phyloP scores from a whole-genome alignment of 2,329 filamentous ascomycete species.

The Trichophaea hybrida region DNA sequence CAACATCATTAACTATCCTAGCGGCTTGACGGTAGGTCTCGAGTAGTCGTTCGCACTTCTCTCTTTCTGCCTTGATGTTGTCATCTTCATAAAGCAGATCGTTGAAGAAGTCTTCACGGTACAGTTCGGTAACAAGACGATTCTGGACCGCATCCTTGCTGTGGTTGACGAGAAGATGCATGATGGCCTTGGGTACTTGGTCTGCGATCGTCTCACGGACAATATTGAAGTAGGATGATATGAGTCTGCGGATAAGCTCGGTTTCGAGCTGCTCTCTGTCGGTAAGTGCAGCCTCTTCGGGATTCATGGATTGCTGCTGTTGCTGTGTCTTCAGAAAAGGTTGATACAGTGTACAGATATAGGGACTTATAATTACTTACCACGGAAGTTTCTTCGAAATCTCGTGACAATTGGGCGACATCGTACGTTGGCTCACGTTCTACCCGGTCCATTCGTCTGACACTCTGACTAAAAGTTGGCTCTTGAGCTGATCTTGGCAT shows the following conservation, averaged over 20 bases:
- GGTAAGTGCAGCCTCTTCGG: slow-evolving; percentile 72
- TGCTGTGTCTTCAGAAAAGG: neutral
- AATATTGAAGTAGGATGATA: slow-evolving; percentile 98
- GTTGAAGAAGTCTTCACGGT: slow-evolving; percentile 79
- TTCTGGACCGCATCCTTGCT: slow-evolving; percentile 98
- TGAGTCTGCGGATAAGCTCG: slow-evolving; percentile 87
- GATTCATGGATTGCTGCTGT: neutral
- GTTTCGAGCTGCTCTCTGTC: slow-evolving; percentile 96
- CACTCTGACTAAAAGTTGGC: slow-evolving; percentile 19
- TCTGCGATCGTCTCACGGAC: slow-evolving; percentile 97
- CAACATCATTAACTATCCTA: slow-evolving; percentile 93
- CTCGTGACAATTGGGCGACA: neutral
- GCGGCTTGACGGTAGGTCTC: slow-evolving; percentile 94
- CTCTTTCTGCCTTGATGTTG: slow-evolving; percentile 87
- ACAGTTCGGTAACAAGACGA: slow-evolving; percentile 83
- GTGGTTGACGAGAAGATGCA: slow-evolving; percentile 97
- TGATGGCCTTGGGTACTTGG: slow-evolving; percentile 95
- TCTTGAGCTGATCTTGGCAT: slow-evolving; percentile 30
- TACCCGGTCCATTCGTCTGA: slow-evolving; percentile 6
- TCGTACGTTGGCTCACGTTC: neutral
- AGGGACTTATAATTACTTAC: neutral
- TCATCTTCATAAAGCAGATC: slow-evolving; percentile 96
- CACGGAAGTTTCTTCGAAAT: slow-evolving; percentile 11
- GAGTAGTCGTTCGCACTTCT: slow-evolving; percentile 94
- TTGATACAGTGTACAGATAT: neutral